Percentiles rank a stretch among this genome's conserved stretches.
Conservation (phyloP, 306 rosid genomes). For the Delonix regia region DNA sequence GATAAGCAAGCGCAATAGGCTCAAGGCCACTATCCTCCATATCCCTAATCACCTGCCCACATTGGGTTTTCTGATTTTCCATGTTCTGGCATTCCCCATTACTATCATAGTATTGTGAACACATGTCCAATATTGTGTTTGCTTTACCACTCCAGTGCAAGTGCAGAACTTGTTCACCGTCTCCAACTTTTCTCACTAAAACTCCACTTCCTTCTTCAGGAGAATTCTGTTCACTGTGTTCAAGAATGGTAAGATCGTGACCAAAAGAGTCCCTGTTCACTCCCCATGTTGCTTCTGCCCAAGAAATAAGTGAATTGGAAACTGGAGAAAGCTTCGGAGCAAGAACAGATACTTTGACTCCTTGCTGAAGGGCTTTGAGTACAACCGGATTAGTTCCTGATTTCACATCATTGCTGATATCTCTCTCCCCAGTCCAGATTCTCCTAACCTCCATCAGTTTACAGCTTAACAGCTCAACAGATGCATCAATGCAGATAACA, state of each 20-base stretch:
- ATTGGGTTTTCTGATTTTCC: not conserved
- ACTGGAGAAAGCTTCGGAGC: not conserved
- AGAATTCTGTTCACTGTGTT: not conserved
- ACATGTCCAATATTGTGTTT: not conserved
- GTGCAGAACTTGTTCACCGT: not conserved
- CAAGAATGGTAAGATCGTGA: not conserved
- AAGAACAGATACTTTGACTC: conserved; percentile 7
- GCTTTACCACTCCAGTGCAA: conserved; percentile 1
- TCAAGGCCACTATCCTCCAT: conserved; percentile 4
- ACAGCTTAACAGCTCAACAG: conserved; percentile 43
- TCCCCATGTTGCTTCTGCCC: not conserved
- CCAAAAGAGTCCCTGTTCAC: not conserved
- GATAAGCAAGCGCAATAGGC: not conserved
- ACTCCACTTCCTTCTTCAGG: not conserved
- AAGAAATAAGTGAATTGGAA: not conserved
- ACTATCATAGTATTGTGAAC: not conserved
- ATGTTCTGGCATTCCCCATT: not conserved
- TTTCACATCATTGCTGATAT: conserved; percentile 31
- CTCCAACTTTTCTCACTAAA: not conserved
- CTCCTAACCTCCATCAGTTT: conserved; percentile 42
- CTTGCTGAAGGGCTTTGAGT: conserved; percentile 42
- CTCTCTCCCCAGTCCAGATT: conserved; percentile 50
- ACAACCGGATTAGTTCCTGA: conserved; percentile 16
- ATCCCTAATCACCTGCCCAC: not conserved
- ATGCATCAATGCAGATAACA: conserved; percentile 54